Evolutionary conservation across 192 early-diverging fungal genomes (phyloP).

Genomic region (Linnemannia exigua): DNA sequence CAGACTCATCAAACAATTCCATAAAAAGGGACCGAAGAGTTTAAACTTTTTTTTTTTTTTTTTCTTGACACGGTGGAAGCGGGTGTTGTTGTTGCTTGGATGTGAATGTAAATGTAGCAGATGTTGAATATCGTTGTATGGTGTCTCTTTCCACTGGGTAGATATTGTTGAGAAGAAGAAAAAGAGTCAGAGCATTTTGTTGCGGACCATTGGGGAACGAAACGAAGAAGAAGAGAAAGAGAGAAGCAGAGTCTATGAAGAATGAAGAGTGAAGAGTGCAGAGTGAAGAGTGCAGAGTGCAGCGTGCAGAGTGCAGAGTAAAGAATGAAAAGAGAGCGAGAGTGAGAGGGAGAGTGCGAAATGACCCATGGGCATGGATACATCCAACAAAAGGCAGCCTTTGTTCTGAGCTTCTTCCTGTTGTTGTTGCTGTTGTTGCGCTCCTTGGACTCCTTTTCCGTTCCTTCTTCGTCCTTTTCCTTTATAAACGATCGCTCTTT

Average conservation of each 20-base stretch:
- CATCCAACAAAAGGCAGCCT: background rate
- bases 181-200: background rate
- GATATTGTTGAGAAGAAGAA: no score
- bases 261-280: background rate
- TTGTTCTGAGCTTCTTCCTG: background rate
- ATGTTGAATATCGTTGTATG: no score
- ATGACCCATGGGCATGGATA: background rate
- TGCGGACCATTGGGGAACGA: background rate
- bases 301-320: background rate
- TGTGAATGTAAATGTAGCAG: background rate
- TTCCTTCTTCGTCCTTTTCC: background rate
- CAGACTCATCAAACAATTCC: background rate
- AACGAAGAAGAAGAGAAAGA: background rate
- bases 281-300: background rate
- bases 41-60: slow-evolving; percentile 28
- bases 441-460: background rate
- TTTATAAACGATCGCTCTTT: slow-evolving; percentile 10
- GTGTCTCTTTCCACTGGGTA: no score
- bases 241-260: background rate
- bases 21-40: slow-evolving; percentile 8
- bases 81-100: slow-evolving; percentile 17
- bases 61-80: slow-evolving; percentile 49
- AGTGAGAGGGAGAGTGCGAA: background rate
- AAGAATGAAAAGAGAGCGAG: background rate
- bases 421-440: no score